Percentiles rank a stretch among this genome's conserved stretches.
These are phyloP conservation scores for Pyracantha coccinea DNA, from an alignment of 331 rosid genomes.

Conservation along the genomic window DNA sequence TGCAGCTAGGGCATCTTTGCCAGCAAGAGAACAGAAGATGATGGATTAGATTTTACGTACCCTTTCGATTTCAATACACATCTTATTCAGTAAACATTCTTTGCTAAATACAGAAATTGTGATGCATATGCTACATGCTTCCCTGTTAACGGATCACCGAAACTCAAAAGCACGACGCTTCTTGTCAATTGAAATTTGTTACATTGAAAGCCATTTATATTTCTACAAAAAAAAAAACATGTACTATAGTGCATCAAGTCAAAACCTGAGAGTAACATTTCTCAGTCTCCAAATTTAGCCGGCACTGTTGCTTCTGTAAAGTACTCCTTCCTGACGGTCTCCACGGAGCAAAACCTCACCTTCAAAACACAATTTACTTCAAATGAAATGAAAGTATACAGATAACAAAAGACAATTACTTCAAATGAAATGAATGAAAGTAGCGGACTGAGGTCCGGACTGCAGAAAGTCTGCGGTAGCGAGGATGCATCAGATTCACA, in stretches of 20 bases:
- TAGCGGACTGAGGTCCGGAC: too few relatives aligned
- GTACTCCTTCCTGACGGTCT: constrained; percentile 62
- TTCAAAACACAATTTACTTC: constrained; percentile 18
- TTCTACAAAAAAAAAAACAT: neutral
- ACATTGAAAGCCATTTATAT: too few relatives aligned
- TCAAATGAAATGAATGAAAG: too few relatives aligned
- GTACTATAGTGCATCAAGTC: neutral
- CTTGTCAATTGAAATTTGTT: neutral
- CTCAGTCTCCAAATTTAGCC: constrained; percentile 48
- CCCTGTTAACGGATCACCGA: too few relatives aligned
- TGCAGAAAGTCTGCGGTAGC: neutral
- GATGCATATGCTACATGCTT: neutral
- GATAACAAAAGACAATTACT: too few relatives aligned
- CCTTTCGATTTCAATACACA: neutral
- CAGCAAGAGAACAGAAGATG: constrained; percentile 13
- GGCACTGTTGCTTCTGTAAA: constrained; percentile 67
- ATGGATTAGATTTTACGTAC: neutral
- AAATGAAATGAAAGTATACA: neutral
- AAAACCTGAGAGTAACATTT: neutral
- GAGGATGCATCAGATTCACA: neutral
- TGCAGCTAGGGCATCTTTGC: constrained; percentile 33
- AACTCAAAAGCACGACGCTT: neutral
- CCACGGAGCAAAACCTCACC: constrained; percentile 81
- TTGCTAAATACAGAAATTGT: neutral
- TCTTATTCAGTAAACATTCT: neutral